These are phyloP conservation scores for Dothideomycetes sp. DNA, from an alignment of 2,329 filamentous ascomycete species.

Conservation along the genomic window DNA sequence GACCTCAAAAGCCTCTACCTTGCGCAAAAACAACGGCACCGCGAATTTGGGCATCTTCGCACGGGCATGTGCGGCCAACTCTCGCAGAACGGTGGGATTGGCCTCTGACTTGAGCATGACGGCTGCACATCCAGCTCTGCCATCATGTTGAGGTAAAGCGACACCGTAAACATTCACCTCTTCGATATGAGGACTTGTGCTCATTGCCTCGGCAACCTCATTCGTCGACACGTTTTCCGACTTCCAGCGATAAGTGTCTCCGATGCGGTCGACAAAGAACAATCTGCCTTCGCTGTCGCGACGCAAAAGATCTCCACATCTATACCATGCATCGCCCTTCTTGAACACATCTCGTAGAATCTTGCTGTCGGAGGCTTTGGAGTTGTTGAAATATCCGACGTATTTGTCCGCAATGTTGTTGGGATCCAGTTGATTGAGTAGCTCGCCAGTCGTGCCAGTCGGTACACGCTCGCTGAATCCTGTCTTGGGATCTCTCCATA, in stretches of 20 bases:
- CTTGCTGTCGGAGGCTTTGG: constrained; percentile 61
- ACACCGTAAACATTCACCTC: constrained; percentile 88
- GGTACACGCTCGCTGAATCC: constrained; percentile 56
- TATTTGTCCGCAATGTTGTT: constrained; percentile 56
- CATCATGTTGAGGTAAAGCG: constrained; percentile 68
- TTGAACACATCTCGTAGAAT: constrained; percentile 63
- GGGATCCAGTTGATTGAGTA: constrained; percentile 62
- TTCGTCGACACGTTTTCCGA: constrained; percentile 39
- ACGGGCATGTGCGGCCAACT: constrained; percentile 51
- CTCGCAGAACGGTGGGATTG: constrained; percentile 39
- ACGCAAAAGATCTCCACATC: constrained; percentile 73
- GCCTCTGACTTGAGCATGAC: constrained; percentile 40
- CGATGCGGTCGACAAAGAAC: constrained; percentile 74
- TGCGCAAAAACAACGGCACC: constrained; percentile 65
- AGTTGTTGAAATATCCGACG: constrained; percentile 74
- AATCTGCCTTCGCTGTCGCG: constrained; percentile 60
- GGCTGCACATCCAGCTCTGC: constrained; percentile 72
- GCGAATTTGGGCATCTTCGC: constrained; percentile 61
- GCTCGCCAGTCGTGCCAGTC: constrained; percentile 60
- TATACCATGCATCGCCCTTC: constrained; percentile 73
- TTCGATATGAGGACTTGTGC: constrained; percentile 54
- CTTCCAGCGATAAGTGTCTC: constrained; percentile 74
- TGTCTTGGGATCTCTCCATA: constrained; percentile 57
- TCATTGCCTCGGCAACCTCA: constrained; percentile 70
- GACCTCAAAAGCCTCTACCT: constrained; percentile 52